phyloP scores from a whole-genome alignment of 768 basidiomycete genomes.

The Vishniacozyma victoriae region DNA sequence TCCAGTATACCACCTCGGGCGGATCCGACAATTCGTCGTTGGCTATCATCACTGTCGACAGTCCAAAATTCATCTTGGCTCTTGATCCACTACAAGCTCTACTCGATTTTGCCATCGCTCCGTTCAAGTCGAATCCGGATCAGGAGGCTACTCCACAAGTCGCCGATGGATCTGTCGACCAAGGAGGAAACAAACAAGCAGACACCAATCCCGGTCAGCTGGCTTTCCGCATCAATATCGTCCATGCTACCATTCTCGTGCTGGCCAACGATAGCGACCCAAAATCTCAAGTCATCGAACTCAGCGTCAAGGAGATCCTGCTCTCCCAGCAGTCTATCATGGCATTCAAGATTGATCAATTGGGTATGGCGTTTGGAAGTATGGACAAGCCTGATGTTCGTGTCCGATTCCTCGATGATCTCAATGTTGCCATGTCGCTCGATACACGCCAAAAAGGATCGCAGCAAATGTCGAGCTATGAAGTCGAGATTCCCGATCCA shows the following conservation, averaged over 20 bases:
- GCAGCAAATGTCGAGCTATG: constrained; percentile 69
- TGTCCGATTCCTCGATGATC: constrained; percentile 86
- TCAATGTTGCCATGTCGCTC: constrained; percentile 78
- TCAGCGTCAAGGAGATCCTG: constrained; percentile 76
- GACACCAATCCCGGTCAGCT: no score
- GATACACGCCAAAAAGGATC: constrained; percentile 61
- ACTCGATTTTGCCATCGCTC: constrained; percentile 72
- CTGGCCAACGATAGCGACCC: constrained; percentile 74
- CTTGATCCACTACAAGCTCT: constrained; percentile 84
- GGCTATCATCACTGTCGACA: constrained; percentile 82
- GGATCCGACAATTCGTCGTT: constrained; percentile 57
- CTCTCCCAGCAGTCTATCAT: constrained; percentile 80
- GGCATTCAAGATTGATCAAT: constrained; percentile 67
- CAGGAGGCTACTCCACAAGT: constrained; percentile 8
- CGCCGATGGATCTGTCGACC: background rate
- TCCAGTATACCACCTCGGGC: constrained; percentile 75
- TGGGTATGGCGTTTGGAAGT: constrained; percentile 87
- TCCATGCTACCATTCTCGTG: constrained; percentile 80
- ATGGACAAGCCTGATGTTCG: constrained; percentile 80
- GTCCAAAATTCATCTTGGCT: constrained; percentile 85
- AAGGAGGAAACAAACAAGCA: no score
- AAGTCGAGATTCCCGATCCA: constrained; percentile 65
- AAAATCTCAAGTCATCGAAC: constrained; percentile 76
- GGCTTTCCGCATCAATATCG: constrained; percentile 73
- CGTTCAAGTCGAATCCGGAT: constrained; percentile 46